Base-by-base conservation (phyloP, 495 filamentous ascomycete species). In the Cryomyces antarcticus region DNA sequence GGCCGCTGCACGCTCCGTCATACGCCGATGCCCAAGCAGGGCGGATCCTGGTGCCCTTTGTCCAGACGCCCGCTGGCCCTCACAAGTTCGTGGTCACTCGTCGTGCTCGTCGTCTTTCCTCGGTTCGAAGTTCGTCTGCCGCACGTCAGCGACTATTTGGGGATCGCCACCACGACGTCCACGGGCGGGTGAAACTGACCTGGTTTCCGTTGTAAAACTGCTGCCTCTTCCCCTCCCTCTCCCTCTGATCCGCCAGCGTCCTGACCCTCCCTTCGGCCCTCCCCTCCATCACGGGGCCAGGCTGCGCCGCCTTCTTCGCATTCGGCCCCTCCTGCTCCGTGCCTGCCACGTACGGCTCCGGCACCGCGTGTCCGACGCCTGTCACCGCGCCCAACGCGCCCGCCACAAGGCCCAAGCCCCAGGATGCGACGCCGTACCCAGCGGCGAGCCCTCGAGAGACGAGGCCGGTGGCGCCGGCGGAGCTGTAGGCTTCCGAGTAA, bases 161-260 rank as follows among this genome's bases (percentile, higher is more conserved):
- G 52, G 55, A 24, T 37, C 54, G n/a, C 35, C 58, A 12, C 42
- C 24, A 37, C 5, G 30, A 27, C n/a, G 33, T 12, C 12, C 33
- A 51, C 77, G 2, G 17, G 17, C 17, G 17, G 17, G 2, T 24
- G 17, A 24, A 24, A 24, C 17, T 46, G 65, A 87, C 81, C 57
- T 82, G 80, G 52, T 93, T 93, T 4, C 85, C 85, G 58, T 93
- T 93, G 55, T 93, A 93, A 33, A 85, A 72, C 50, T 87, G 38
- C 47, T 45, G 73, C 24, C 67, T 65, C 45, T 77, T 55, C 50
- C 66, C 69, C 17, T 24, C 17, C 17, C 17, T 1, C 31, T 59
- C 58, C 36, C 58, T 54, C 40, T 73, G 69, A 52, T 78, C 72
- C 39, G 63, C 57, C 42, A 81, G 50, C 5, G 77, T 80, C 41